These are phyloP conservation scores for Durusdinium trenchii DNA, from an alignment of 73 alveolate species.

Conservation along the genomic window DNA sequence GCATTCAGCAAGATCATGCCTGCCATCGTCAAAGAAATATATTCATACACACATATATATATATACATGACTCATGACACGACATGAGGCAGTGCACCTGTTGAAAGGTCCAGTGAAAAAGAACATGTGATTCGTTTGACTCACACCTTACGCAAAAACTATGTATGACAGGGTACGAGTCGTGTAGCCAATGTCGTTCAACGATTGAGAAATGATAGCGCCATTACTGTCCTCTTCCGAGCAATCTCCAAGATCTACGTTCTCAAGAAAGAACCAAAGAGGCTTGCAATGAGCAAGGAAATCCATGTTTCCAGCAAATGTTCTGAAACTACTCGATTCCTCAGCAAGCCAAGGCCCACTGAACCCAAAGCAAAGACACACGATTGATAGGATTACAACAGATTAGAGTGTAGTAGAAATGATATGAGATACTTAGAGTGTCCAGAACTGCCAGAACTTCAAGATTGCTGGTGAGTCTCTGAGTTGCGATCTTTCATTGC, in stretches of 20 bases:
- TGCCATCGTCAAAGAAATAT: neutral
- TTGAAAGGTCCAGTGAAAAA: neutral
- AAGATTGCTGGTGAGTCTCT: neutral
- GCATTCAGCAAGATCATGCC: neutral
- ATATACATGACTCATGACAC: neutral
- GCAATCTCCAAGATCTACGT: neutral
- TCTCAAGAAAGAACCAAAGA: neutral
- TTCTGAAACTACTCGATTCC: conserved; percentile 7
- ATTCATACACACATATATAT: neutral
- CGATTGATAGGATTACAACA: neutral
- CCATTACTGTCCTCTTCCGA: neutral
- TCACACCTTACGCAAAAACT: neutral
- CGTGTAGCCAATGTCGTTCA: neutral
- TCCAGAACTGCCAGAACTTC: neutral
- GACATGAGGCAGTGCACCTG: neutral
- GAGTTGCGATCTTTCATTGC: neutral
- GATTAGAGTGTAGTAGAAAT: too few species aligned
- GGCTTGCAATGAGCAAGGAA: neutral
- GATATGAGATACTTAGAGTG: neutral
- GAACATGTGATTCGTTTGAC: neutral
- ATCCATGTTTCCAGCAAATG: neutral
- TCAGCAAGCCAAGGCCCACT: neutral
- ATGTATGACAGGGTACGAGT: neutral
- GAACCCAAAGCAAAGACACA: neutral
- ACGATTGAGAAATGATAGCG: neutral